Percentiles rank a stretch among this genome's conserved stretches.
phyloP scores from a whole-genome alignment of 2,329 filamentous ascomycete genomes.

The Fusarium succisae region DNA sequence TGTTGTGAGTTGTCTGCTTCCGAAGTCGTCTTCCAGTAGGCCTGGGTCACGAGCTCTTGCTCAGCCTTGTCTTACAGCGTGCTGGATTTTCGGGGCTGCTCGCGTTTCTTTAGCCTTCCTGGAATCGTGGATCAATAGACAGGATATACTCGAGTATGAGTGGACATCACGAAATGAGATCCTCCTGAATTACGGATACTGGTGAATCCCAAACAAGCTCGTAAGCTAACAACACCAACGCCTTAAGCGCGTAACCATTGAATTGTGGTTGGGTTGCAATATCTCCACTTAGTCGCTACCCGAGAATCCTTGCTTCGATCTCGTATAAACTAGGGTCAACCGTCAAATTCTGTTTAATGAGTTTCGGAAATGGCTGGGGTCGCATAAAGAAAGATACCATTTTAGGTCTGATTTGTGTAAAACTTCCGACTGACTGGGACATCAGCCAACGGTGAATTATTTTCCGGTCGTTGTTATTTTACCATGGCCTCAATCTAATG shows the following conservation, averaged over 20 bases:
- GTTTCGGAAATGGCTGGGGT: neutral
- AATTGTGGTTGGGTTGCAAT: neutral
- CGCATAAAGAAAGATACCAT: neutral
- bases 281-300: neutral
- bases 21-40: neutral
- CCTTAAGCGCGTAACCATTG: neutral
- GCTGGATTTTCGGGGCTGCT: fast-evolving
- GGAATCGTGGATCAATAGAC: neutral
- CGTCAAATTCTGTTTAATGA: neutral
- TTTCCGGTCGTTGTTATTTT: neutral
- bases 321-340: neutral
- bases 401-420: neutral
- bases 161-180: neutral
- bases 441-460: neutral
- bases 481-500: neutral
- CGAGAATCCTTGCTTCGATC: neutral
- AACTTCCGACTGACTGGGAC: neutral
- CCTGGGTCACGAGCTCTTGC: fast-evolving
- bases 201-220: neutral
- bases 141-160: no score
- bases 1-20: fast-evolving
- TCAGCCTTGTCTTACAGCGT: neutral
- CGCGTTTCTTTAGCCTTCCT: neutral
- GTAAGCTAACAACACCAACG: neutral
- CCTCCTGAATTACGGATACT: neutral